Base-by-base conservation (phyloP, 768 basidiomycete genomes). In the Xanthoconium stramineum region DNA sequence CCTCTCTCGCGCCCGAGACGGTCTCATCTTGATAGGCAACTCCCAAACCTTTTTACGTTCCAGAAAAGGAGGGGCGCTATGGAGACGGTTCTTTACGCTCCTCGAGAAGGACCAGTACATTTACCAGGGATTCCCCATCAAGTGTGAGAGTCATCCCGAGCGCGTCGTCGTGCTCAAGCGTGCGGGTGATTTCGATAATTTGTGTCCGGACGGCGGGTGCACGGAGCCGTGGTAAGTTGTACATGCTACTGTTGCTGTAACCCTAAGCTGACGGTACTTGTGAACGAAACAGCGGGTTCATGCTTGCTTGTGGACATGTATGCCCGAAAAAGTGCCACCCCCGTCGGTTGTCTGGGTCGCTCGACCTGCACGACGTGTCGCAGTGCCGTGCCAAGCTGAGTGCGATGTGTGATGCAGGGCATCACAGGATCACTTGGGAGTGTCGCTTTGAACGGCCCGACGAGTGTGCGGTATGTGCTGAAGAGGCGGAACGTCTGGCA, bases 1-100 rank as follows among this genome's bases (percentile, higher is more conserved):
- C 0, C 72, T 89, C 15, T 89, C 87, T 5, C 81, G 88, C 14
- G 84, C 87, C 14, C 79, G 87, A 1, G 71, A 88, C 61, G 83
- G 78, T 0, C 70, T 87, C 17, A 83, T 89, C 52, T 76, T 89
- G 66, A 76, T 89, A 13, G 87, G 88, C 1, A 87, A 88, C 56
- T 70, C 79, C 0, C 58, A 76, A 7, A 89, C 87, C 0, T 89
- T 88, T 70, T 65, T 68, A 47, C 68, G 74, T 2, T 74, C 85
- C 8, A 76, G 76, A 13, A 78, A 80, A 43, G 85, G 81, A 2
- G 69, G 70, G 11, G 74, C 77, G 1, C 36, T 86, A 0, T 89
- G 86, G 86, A 63, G 43, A 0, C 67, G 68, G 9, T 73, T 88
- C 7, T 76, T 88, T 55, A 63, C 64, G 5, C 61, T 83, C 47